Percentiles rank a stretch among this genome's conserved stretches.
These are phyloP conservation scores for Nicotiana tomentosiformis DNA, from an alignment of 257 asterid species.

Conservation along the genomic window DNA sequence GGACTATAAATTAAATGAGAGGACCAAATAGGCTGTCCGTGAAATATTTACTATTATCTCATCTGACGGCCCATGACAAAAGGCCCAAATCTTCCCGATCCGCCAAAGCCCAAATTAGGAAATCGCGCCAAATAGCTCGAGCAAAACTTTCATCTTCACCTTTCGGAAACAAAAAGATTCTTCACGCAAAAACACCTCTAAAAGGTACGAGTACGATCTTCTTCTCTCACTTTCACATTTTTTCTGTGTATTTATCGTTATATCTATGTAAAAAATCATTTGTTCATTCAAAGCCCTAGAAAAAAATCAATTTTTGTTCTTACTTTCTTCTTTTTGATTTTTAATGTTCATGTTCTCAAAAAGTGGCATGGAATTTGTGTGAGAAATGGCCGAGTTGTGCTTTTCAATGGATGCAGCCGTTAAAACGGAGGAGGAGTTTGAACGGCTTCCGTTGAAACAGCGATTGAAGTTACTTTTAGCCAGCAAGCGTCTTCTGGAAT, in stretches of 20 bases:
- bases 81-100: background rate
- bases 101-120: background rate
- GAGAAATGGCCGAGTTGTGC: background rate
- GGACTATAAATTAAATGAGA: too few relatives aligned
- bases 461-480: constrained; percentile 58
- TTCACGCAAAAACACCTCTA: background rate
- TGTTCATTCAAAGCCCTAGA: background rate
- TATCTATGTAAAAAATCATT: too few relatives aligned
- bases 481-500: constrained; percentile 12
- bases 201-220: background rate
- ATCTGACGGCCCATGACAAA: background rate
- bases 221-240: too few relatives aligned
- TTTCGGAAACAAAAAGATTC: background rate
- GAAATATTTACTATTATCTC: background rate
- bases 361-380: too few relatives aligned
- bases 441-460: constrained; percentile 61
- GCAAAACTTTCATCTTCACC: background rate
- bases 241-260: too few relatives aligned
- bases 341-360: too few relatives aligned
- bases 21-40: too few relatives aligned
- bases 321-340: too few relatives aligned
- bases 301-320: too few relatives aligned
- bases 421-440: constrained; percentile 23
- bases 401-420: background rate
- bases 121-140: background rate